Percentiles rank a stretch among this genome's conserved stretches.
These are phyloP conservation scores for Botrytis tulipae DNA, from an alignment of 2,329 filamentous ascomycete genomes.

Conservation along the genomic window DNA sequence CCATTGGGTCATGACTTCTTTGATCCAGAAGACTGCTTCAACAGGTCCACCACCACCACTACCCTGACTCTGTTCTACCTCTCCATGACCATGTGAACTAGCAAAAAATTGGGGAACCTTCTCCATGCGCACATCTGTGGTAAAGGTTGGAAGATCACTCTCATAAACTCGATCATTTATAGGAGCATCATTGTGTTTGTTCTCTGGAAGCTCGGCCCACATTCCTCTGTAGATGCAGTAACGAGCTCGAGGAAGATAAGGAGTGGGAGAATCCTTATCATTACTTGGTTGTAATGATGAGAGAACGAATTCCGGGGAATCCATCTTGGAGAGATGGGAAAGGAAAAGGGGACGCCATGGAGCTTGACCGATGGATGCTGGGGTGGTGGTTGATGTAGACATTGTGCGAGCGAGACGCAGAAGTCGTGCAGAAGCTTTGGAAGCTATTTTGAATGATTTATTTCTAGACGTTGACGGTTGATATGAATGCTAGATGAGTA, in stretches of 20 bases:
- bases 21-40: constrained; percentile 84
- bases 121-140: constrained; percentile 84
- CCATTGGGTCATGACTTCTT: constrained; percentile 75
- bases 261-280: constrained; percentile 40
- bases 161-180: constrained; percentile 70
- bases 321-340: constrained; percentile 39
- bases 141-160: constrained; percentile 78
- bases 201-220: constrained; percentile 70
- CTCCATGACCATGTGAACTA: constrained; percentile 47
- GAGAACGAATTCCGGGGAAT: constrained; percentile 43
- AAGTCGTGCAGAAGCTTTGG: constrained; percentile 32
- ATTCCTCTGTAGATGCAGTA: constrained; percentile 85
- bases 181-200: constrained; percentile 69
- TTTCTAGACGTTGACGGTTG: not conserved
- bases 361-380: constrained; percentile 31
- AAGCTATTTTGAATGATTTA: constrained; percentile 36
- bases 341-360: constrained; percentile 40
- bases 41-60: constrained; percentile 66
- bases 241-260: constrained; percentile 56
- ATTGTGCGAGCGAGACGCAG: constrained; percentile 35
- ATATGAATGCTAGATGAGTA: not conserved
- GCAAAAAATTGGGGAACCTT: constrained; percentile 72
- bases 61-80: constrained; percentile 45
- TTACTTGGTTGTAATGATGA: constrained; percentile 46
- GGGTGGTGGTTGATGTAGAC: constrained; percentile 33